Percentiles rank a stretch among this genome's conserved stretches.
These are phyloP conservation scores for Somion occarium DNA, from an alignment of 1,284 basidiomycete species.

Conservation along the genomic window DNA sequence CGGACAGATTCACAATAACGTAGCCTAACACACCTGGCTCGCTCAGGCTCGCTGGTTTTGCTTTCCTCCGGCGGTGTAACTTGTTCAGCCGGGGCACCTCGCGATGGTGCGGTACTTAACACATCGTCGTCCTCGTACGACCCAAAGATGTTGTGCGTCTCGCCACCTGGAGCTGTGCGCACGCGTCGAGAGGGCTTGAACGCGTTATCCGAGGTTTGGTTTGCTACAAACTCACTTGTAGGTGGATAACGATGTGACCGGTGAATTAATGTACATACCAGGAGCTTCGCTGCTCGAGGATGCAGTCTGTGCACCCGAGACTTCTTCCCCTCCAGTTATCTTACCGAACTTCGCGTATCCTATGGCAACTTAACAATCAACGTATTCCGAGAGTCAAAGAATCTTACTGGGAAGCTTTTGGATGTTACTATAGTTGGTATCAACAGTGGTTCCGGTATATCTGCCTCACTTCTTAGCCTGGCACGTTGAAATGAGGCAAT, in stretches of 20 bases:
- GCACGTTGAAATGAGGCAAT: neutral
- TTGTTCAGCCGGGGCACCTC: constrained; percentile 17
- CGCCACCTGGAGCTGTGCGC: constrained; percentile 44
- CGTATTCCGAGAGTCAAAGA: neutral
- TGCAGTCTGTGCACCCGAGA: constrained; percentile 2
- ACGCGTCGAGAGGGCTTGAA: constrained; percentile 51
- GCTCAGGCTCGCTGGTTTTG: neutral
- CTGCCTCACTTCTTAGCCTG: constrained; percentile 30
- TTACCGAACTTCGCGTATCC: constrained; percentile 61
- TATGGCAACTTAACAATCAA: constrained; percentile 19
- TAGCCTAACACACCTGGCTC: neutral
- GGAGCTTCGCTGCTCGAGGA: neutral
- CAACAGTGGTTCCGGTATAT: constrained; percentile 66
- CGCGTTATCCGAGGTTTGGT: constrained; percentile 17
- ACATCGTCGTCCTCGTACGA: constrained; percentile 36
- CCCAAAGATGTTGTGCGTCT: constrained; percentile 42
- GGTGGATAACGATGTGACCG: too few relatives aligned
- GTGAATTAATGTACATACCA: too few relatives aligned
- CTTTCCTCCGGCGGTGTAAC: neutral
- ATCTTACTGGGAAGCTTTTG: constrained; percentile 60
- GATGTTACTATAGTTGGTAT: constrained; percentile 67
- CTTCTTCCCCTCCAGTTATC: constrained; percentile 17
- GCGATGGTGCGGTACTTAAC: constrained; percentile 27
- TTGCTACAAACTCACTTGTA: too few relatives aligned
- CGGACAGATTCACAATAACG: neutral